Base-by-base conservation (phyloP, 148 eudicot species). In the Cornus florida region DNA sequence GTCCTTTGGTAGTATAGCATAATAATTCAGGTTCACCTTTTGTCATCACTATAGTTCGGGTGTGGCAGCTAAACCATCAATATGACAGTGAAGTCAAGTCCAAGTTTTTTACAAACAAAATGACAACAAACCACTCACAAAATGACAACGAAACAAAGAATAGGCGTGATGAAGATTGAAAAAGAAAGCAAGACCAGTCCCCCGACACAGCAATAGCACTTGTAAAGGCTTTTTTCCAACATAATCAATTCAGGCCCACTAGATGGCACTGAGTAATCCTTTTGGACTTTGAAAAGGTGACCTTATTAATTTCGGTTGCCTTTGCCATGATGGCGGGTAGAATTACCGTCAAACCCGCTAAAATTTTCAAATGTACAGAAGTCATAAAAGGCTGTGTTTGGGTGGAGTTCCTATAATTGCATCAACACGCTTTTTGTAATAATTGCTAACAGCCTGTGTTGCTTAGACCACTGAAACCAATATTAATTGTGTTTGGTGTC, bases 171-270 rank as follows among this genome's bases (percentile, higher is more conserved):
- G 75, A 82, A 82, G 76, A 84, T 82, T 79, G 84, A 80, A 84
- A 84, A 85, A 11, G 84, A 74, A 74, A 53, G 76, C 79, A 76
- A 73, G 87, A 79, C 76, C 75, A 82, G 13, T 53, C 0, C 74
- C 74, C 92, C 94, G 95, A 88, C 95, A 94, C 75, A 78, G 66
- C 59, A 82, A 80, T 88, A 86, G 79, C 85, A 84, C 82, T 74
- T 75, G 78, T 73, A 79, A 87, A 93, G 87, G 83, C 77, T 69
- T 78, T 71, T 78, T 71, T 59, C 84, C 86, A 84, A 86, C 90
- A 88, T 82, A 82, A 88, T 90, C 86, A 87, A 82, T 74, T 35
- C 59, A 50, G 89, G 75, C 90, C 93, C 97, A 86, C 86, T 77
- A 48, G 79, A 38, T 75, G 19, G 76, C 72, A 59, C 70, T 81